Conservation (phyloP, 1,139 yeast species). For the Lodderomyces beijingensis region DNA sequence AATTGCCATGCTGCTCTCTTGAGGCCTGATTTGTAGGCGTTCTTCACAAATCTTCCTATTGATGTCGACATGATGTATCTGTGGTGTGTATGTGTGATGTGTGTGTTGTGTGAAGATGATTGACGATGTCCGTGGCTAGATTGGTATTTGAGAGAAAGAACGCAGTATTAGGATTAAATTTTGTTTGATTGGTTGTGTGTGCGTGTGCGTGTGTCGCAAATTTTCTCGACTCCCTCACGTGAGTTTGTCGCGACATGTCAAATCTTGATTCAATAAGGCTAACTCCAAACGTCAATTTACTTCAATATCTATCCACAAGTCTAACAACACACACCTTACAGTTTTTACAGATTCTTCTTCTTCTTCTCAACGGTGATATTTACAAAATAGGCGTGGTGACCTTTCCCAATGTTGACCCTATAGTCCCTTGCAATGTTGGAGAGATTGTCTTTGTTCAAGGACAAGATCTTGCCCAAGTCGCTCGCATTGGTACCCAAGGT, state of each 20-base stretch:
- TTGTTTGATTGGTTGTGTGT: constrained; percentile 6
- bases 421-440: constrained; percentile 12
- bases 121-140: too few relatives aligned
- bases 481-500: constrained; percentile 9
- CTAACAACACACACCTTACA: not conserved
- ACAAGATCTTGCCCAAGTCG: constrained; percentile 24
- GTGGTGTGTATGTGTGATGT: too few relatives aligned
- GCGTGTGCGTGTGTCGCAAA: too few relatives aligned
- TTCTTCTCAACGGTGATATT: constrained; percentile 14
- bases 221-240: too few relatives aligned
- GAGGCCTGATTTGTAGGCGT: constrained; percentile 63
- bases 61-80: constrained; percentile 70
- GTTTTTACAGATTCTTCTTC: not conserved
- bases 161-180: too few relatives aligned
- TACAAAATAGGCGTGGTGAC: constrained; percentile 42
- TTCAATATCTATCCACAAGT: too few relatives aligned
- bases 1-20: constrained; percentile 69
- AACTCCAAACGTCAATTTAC: too few relatives aligned
- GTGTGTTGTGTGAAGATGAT: too few relatives aligned
- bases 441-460: constrained; percentile 18
- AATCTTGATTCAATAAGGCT: too few relatives aligned
- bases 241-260: too few relatives aligned
- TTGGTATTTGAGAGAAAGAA: too few relatives aligned
- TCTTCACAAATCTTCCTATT: constrained; percentile 55
- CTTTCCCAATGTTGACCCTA: constrained; percentile 18